phyloP scores from a whole-genome alignment of 148 eudicot species.

The Rhododendron kiyosumense region DNA sequence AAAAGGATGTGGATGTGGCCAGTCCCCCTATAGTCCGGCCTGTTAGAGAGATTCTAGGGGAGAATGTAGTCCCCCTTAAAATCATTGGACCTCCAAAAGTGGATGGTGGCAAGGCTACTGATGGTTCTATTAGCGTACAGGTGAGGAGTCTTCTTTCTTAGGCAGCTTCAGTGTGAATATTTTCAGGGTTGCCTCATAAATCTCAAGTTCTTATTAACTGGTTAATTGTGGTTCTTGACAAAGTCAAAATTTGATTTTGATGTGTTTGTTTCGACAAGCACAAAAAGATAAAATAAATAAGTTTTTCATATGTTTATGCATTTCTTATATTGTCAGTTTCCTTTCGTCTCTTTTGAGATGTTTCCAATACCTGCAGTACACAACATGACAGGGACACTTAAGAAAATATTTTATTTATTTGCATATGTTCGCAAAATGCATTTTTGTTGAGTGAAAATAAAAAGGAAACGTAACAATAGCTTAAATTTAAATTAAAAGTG shows the following conservation, averaged over 20 bases:
- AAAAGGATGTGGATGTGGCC: constrained; percentile 45
- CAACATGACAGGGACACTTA: background rate
- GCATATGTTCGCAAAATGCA: background rate
- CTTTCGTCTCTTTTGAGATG: background rate
- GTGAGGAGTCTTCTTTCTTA: constrained; percentile 28
- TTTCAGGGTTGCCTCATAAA: background rate
- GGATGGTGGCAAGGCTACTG: constrained; percentile 44
- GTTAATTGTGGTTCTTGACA: background rate
- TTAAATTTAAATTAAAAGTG: background rate
- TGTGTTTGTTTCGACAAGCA: background rate
- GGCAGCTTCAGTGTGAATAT: background rate
- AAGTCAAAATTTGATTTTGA: background rate
- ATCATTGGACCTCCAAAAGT: constrained; percentile 89
- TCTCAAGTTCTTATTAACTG: background rate
- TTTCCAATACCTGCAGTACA: background rate
- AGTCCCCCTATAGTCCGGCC: constrained; percentile 76
- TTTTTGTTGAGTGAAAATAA: background rate
- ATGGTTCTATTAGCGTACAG: constrained; percentile 51
- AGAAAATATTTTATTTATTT: background rate
- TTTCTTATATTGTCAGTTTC: background rate
- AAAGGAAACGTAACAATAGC: background rate
- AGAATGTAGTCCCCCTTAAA: constrained; percentile 65
- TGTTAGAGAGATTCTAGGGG: constrained; percentile 86
- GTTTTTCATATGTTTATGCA: background rate
- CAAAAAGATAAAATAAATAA: background rate